A percentile compares a stretch with the other conserved stretches of the same genome.
phyloP scores from a whole-genome alignment of 2,329 filamentous ascomycete genomes.

The Ophiostoma pallidulum region DNA sequence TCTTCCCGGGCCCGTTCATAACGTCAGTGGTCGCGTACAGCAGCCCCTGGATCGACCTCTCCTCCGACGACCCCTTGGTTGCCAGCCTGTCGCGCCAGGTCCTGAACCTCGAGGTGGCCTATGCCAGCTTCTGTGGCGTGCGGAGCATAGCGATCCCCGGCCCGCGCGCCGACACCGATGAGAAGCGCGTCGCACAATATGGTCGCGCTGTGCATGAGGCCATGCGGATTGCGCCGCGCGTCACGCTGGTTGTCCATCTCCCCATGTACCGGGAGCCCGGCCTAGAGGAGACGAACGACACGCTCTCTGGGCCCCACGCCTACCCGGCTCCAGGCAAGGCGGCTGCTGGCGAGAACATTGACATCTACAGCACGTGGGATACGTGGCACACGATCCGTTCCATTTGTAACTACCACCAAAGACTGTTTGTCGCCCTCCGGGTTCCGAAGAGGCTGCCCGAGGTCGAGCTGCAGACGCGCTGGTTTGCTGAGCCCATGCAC shows the following conservation, averaged over 20 bases:
- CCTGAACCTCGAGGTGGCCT: constrained; percentile 81
- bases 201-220: constrained; percentile 76
- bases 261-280: constrained; percentile 72
- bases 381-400: constrained; percentile 83
- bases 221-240: constrained; percentile 61
- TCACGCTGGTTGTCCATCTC: constrained; percentile 72
- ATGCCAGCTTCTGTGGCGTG: constrained; percentile 90
- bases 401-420: constrained; percentile 72
- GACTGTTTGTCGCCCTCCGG: constrained; percentile 61
- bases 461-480: constrained; percentile 52
- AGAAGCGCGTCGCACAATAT: constrained; percentile 59
- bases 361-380: constrained; percentile 80
- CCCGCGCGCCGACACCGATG: constrained; percentile 48
- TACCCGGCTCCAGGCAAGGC: constrained; percentile 27
- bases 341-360: constrained; percentile 40
- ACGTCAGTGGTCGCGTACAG: constrained; percentile 67
- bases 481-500: constrained; percentile 61
- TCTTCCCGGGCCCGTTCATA: constrained; percentile 59
- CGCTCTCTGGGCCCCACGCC: constrained; percentile 37
- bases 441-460: constrained; percentile 51
- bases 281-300: constrained; percentile 41
- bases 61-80: constrained; percentile 71
- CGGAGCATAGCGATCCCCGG: constrained; percentile 75
- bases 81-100: constrained; percentile 83
- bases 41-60: constrained; percentile 90